phyloP scores from a whole-genome alignment of 2,329 filamentous ascomycete species.

The Stemphylium vesicarium region DNA sequence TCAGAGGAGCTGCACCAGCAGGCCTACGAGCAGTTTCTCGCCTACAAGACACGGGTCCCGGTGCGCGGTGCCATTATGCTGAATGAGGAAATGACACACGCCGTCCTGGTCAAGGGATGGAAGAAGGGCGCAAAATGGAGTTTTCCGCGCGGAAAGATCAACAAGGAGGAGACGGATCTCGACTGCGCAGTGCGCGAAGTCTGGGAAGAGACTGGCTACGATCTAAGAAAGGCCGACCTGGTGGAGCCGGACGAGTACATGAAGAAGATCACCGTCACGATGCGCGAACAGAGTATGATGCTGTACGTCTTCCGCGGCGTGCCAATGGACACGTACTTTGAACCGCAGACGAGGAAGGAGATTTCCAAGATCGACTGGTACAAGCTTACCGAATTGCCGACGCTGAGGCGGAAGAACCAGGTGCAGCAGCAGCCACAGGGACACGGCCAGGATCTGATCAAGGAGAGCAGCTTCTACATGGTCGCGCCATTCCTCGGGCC shows the following conservation, averaged over 20 bases:
- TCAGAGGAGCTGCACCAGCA: slow-evolving; percentile 77
- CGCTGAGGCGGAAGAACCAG: slow-evolving; percentile 71
- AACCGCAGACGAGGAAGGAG: slow-evolving; percentile 91
- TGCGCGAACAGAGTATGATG: slow-evolving; percentile 90
- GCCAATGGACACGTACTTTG: slow-evolving; percentile 84
- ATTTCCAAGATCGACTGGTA: slow-evolving; percentile 99
- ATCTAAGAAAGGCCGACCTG: slow-evolving; percentile 76
- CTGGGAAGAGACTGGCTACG: slow-evolving; percentile 93
- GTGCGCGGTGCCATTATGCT: slow-evolving; percentile 93
- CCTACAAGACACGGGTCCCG: slow-evolving; percentile 93
- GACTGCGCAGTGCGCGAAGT: slow-evolving; percentile 95
- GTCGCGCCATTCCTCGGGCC: slow-evolving; percentile 89
- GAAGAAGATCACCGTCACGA: slow-evolving; percentile 85
- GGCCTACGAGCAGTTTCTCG: slow-evolving; percentile 89
- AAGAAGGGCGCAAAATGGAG: slow-evolving; percentile 97
- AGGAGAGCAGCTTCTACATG: slow-evolving; percentile 95
- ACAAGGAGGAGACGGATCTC: slow-evolving; percentile 92
- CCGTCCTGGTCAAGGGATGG: slow-evolving; percentile 94
- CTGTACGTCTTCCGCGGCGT: slow-evolving; percentile 92
- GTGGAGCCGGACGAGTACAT: slow-evolving; percentile 72
- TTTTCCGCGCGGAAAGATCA: slow-evolving; percentile 96
- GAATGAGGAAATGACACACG: slow-evolving; percentile 91
- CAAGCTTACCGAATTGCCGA: slow-evolving; percentile 84
- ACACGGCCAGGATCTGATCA: slow-evolving; percentile 61
- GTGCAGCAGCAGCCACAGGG: slow-evolving; percentile 61